These are phyloP conservation scores for Mycena belliarum DNA, from an alignment of 768 basidiomycete species.

Conservation along the genomic window DNA sequence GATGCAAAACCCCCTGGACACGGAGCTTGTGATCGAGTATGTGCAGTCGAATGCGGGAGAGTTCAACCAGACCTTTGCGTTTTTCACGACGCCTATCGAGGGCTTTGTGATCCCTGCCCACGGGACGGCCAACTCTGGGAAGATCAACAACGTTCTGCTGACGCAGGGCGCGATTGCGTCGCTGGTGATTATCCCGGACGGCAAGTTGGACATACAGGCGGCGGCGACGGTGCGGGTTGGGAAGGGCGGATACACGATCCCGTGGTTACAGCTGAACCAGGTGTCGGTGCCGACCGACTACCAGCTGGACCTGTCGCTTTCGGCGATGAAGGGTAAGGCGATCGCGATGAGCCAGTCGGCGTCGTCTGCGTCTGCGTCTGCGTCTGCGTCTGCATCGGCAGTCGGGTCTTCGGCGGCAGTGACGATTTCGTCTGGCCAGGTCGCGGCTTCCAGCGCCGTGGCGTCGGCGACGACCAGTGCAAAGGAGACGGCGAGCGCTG, in stretches of 20 bases:
- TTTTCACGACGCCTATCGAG: slow-evolving; percentile 56
- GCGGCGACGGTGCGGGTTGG: slow-evolving; percentile 51
- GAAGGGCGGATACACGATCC: slow-evolving; percentile 57
- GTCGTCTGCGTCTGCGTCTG: slow-evolving; percentile 6
- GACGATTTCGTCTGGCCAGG: neutral
- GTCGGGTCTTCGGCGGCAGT: slow-evolving; percentile 3
- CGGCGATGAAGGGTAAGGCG: slow-evolving; percentile 26
- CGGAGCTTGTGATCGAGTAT: slow-evolving; percentile 56
- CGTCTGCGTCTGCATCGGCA: slow-evolving; percentile 5
- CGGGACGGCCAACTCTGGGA: slow-evolving; percentile 61
- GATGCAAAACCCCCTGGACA: slow-evolving; percentile 57
- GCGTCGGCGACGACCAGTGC: neutral
- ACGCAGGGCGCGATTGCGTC: slow-evolving; percentile 59
- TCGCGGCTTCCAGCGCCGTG: neutral
- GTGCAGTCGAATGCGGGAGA: slow-evolving; percentile 59
- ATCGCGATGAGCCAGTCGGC: slow-evolving; percentile 10
- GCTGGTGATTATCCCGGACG: slow-evolving; percentile 57
- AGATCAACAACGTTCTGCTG: slow-evolving; percentile 56
- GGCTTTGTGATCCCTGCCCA: slow-evolving; percentile 59
- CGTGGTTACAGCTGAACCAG: slow-evolving; percentile 65
- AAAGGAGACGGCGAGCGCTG: neutral
- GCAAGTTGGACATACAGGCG: slow-evolving; percentile 53
- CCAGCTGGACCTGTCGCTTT: slow-evolving; percentile 27
- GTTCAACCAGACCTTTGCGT: slow-evolving; percentile 55
- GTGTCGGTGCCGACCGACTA: slow-evolving; percentile 54